Evolutionary conservation across 345 rosid genomes (phyloP), one percentile per base, ranked within the genome.

Genomic region (Citrus australasica): DNA sequence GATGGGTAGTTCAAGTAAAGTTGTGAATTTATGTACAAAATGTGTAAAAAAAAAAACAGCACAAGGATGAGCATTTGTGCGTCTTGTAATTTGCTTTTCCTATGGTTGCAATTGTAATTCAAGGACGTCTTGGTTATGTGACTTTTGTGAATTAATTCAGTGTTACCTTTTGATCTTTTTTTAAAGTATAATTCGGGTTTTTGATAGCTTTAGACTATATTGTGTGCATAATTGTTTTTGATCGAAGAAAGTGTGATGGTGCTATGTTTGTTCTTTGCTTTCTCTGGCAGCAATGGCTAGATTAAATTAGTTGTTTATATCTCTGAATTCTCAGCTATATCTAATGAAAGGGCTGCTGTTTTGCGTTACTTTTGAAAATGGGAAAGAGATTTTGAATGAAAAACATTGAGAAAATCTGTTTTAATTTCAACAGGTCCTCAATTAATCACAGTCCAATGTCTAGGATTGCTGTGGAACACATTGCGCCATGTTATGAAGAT

Each of bases 341-440:
- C 3, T 53, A 22, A 21, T 3, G 27, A 22, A 32, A 2, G 46
- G 61, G 22, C 37, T 61, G 9, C 53, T 32, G 8, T 62, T 64
- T 62, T 71, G 70, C 56, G 27, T 76, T 80, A 11, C 27, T 19
- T 66, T n/a, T 56, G 22, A 67, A 64, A 81, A 27, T 38, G 56
- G 67, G 72, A n/a, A 53, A 68, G 56, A 63, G 46, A 24, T 61
- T 78, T 46, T 78, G 78, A 70, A 72, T 72, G 40, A 68, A 37
- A 40, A 70, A 71, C 70, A 77, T 82, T 85, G 82, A 80, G 78
- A 82, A 69, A 55, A 78, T 67, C 74, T 80, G 78, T 85, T 78
- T 76, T 62, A 67, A 79, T 76, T 73, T 74, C 80, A 77, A 81
- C 88, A 81, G 86, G 84, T 79, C 76, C 75, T 71, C 73, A 28